Evolutionary conservation across 1,139 yeast species (phyloP), one percentile per base, ranked within the genome.

Genomic region (Candida dubliniensis): DNA sequence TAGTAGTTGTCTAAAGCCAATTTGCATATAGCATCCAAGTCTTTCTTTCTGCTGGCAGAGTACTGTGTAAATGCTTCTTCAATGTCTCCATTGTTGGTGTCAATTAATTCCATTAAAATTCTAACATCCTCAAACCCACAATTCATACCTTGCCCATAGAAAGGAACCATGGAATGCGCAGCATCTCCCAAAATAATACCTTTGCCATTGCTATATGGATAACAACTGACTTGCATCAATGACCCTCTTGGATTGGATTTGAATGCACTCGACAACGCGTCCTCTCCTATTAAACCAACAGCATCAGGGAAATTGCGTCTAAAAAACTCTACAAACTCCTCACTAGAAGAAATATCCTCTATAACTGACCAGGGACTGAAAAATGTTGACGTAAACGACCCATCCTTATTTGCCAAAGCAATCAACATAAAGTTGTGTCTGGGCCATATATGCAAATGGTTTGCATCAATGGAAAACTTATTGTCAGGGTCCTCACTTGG

Each of bases 81-180:
- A 27, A 84, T 67, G 43, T 77, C 66, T 2, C 69, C 56, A 40
- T 65, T 49, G 40, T 65, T 49, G 23, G 67, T 60, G 10, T 81
- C 82, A 38, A 88, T 59, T 12, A 81, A 61, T 34, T 76, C 74
- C 69, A 86, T 68, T 44, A 91, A 67, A 1, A 84, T 79, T 42
- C 83, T 72, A 10, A 90, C 90, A 56, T 91, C 97, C 63, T 91
- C 97, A 59, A 91, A 86, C 1, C 98, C 98, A 59, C 96, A 88
- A 61, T 91, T 91, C 95, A 91, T 86, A 2, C 98, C 98, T 62
- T 91, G 98, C 7, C 97, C 97, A 57, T 90, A 91, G 60, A 91
- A 91, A 11, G 98, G 98, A 4, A 91, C 97, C 96, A 90, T 90
- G 12, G 95, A 83, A 63, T 91, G 98, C 0, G 97, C 96, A 1